A percentile compares a stretch with the other conserved stretches of the same genome.
Conservation (phyloP, 2,329 filamentous ascomycete species). For the Colletotrichum sp. region DNA sequence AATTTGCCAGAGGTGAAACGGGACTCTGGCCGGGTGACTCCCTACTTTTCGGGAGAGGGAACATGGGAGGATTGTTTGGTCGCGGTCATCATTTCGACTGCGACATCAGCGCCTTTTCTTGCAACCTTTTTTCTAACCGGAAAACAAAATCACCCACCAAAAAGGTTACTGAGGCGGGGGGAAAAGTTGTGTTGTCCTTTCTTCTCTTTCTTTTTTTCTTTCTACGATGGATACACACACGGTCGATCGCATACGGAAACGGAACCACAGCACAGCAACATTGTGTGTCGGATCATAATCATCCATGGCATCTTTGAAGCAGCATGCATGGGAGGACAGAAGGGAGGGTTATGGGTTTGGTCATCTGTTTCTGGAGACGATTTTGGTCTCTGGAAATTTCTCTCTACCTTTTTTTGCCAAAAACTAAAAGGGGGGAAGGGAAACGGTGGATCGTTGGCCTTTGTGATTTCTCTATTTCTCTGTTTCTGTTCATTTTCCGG, state of each 20-base stretch:
- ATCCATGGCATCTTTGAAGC: slow-evolving; percentile 12
- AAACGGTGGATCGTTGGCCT: background rate
- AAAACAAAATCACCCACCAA: slow-evolving; percentile 18
- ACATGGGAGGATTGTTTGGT: background rate
- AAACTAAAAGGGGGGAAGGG: background rate
- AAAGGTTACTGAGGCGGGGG: background rate
- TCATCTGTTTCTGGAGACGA: slow-evolving; percentile 3
- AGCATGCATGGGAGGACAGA: background rate
- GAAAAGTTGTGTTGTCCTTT: slow-evolving; percentile 8
- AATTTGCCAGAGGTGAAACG: slow-evolving; percentile 22
- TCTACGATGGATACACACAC: background rate
- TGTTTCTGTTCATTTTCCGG: background rate
- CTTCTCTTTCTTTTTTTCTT: background rate
- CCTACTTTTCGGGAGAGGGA: background rate
- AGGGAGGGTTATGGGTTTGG: background rate
- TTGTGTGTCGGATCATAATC: slow-evolving; percentile 5
- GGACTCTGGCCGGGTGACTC: slow-evolving; percentile 20
- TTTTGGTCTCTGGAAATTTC: background rate
- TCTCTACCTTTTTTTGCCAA: background rate
- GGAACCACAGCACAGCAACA: slow-evolving; percentile 7
- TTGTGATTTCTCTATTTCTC: slow-evolving; percentile 9
- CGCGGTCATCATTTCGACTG: background rate
- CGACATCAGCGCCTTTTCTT: background rate
- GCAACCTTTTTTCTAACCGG: background rate
- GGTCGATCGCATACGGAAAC: slow-evolving; percentile 6